Conservation (phyloP, 805 yeast genomes). For the Saturnispora ahearnii region DNA sequence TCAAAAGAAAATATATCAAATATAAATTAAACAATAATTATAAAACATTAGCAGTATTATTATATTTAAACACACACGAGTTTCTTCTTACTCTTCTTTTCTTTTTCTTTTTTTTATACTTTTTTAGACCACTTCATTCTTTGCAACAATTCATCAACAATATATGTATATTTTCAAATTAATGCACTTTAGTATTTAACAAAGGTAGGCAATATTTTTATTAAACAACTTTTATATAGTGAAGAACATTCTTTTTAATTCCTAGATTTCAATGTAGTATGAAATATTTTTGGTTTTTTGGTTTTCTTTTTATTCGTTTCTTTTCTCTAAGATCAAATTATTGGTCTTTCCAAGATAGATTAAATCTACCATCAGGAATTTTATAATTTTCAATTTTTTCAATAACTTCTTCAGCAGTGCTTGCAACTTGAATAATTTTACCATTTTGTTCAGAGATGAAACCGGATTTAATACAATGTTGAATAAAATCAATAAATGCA, state of each 20-base stretch:
- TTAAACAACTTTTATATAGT: no score
- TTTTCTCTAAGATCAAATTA: neutral
- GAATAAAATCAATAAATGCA: constrained; percentile 52
- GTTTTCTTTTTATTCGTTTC: neutral
- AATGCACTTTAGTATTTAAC: no score
- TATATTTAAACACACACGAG: neutral
- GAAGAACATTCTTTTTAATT: no score
- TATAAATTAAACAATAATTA: neutral
- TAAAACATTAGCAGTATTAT: neutral
- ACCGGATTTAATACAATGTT: constrained; percentile 50
- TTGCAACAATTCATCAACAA: neutral
- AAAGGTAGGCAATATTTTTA: no score
- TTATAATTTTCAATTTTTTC: constrained; percentile 49
- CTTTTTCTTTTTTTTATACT: neutral
- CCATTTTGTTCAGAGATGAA: constrained; percentile 63
- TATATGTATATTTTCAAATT: neutral
- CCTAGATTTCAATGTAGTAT: no score
- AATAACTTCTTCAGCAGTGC: constrained; percentile 59
- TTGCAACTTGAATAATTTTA: constrained; percentile 59
- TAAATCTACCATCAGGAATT: constrained; percentile 66
- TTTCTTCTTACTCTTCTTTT: neutral
- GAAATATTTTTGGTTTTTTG: neutral
- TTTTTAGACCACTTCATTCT: neutral
- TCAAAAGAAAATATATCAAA: neutral
- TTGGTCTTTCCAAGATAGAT: constrained; percentile 54